These are phyloP conservation scores for Fusarium sp. DNA, from an alignment of 2,329 filamentous ascomycete genomes.

Conservation along the genomic window DNA sequence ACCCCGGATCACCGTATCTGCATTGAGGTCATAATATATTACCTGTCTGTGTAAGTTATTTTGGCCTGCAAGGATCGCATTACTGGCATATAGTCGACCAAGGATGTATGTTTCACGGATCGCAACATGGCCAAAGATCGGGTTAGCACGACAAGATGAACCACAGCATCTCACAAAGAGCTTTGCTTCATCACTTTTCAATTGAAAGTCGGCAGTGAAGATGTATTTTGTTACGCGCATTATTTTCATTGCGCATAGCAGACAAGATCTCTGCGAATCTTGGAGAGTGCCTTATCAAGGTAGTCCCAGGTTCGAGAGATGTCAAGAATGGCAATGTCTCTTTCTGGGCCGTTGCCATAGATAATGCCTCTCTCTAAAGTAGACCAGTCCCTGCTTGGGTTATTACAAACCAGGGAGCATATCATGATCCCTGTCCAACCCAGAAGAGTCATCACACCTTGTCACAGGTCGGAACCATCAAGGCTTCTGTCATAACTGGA, in stretches of 20 bases:
- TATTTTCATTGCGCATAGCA: neutral
- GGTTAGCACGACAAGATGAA: neutral
- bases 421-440: neutral
- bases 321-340: neutral
- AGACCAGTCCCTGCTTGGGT: neutral
- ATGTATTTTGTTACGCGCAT: neutral
- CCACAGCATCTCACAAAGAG: neutral
- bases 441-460: neutral
- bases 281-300: neutral
- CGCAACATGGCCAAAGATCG: neutral
- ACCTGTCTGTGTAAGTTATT: conserved; percentile 1
- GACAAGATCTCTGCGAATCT: neutral
- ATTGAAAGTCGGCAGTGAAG: neutral
- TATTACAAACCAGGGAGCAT: neutral
- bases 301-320: neutral
- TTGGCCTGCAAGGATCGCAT: conserved; percentile 17
- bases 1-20: neutral
- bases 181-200: neutral
- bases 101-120: neutral
- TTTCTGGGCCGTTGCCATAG: neutral
- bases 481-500: no score
- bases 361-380: neutral
- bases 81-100: neutral
- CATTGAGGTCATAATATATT: neutral
- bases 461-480: neutral